Conservation (phyloP, 2,329 filamentous ascomycete species). For the Sclerotinia spermophila region DNA sequence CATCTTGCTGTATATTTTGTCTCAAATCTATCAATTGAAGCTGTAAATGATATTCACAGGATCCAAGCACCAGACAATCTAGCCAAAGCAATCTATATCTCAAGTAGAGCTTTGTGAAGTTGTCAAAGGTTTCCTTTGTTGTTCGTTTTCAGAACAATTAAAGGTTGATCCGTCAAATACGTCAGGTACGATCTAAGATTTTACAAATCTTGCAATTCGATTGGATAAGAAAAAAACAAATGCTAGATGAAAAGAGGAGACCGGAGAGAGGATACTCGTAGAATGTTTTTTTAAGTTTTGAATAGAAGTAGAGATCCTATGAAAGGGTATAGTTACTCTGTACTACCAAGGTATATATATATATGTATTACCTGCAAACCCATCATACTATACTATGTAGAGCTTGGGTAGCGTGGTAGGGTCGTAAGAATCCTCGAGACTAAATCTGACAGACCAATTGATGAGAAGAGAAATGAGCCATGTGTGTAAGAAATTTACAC, state of each 20-base stretch:
- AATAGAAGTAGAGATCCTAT: neutral
- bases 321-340: neutral
- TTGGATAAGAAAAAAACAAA: neutral
- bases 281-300: neutral
- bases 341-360: neutral
- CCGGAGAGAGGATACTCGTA: neutral
- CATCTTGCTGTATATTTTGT: constrained; percentile 48
- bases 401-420: neutral
- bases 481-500: neutral
- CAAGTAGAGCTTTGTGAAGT: constrained; percentile 28
- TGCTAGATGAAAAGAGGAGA: neutral
- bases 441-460: neutral
- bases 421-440: neutral
- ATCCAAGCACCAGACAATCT: neutral
- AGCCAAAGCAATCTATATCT: constrained; percentile 30
- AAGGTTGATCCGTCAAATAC: neutral
- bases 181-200: neutral
- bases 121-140: neutral
- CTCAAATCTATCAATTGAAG: neutral
- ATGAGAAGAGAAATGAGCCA: neutral
- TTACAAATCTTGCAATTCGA: neutral
- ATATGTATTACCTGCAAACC: neutral
- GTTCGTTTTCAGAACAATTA: constrained; percentile 15
- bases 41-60: neutral
- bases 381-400: neutral